phyloP scores from a whole-genome alignment of 495 filamentous ascomycete genomes.

The Lasiosphaeria miniovina region DNA sequence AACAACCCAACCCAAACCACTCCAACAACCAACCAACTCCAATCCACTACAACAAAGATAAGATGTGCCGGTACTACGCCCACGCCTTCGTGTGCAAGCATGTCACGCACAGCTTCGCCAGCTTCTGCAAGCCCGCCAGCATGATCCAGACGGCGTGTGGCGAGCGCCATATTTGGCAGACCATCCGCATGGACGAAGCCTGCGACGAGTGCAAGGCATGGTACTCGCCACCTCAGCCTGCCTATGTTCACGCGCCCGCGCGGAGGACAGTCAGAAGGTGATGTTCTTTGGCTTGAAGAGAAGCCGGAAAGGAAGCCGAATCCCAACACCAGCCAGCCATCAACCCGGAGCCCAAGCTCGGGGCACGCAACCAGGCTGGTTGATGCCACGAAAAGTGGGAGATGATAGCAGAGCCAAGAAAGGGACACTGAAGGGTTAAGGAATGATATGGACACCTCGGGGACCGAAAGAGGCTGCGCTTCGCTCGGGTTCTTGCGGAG shows the following conservation, averaged over 20 bases:
- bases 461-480: too few species aligned
- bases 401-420: too few species aligned
- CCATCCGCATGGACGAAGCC: slow-evolving; percentile 25
- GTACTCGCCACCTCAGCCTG: not conserved
- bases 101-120: slow-evolving; percentile 25
- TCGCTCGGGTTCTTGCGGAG: too few species aligned
- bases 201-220: slow-evolving; percentile 27
- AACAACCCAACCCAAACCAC: not conserved
- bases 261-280: not conserved
- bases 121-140: slow-evolving; percentile 26
- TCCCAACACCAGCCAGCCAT: too few species aligned
- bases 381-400: too few species aligned
- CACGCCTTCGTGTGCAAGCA: slow-evolving; percentile 30
- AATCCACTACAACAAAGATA: not conserved
- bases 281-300: not conserved
- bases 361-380: too few species aligned
- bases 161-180: slow-evolving; percentile 31
- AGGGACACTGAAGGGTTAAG: too few species aligned
- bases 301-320: too few species aligned
- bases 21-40: not conserved
- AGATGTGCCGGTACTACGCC: slow-evolving; percentile 37
- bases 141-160: slow-evolving; percentile 31
- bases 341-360: too few species aligned
- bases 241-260: not conserved
- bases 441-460: too few species aligned